phyloP scores from a whole-genome alignment of 1,284 basidiomycete genomes.

The Sanghuangporus sanghuang region DNA sequence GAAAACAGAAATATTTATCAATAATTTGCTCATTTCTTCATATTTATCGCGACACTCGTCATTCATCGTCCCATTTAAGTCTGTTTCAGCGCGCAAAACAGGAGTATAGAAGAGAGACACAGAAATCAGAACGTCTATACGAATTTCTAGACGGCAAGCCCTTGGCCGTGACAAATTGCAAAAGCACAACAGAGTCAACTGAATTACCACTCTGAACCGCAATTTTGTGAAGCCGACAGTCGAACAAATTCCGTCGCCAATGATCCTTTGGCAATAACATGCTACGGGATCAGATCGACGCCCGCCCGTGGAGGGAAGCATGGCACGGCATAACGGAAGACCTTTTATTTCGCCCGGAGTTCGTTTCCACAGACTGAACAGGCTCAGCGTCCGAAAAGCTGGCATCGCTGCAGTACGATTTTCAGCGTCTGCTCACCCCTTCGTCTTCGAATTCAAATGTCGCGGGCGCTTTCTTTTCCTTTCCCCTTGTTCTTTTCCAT shows the following conservation, averaged over 20 bases:
- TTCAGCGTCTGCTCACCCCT: neutral
- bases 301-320: neutral
- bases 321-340: neutral
- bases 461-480: neutral
- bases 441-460: neutral
- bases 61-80: neutral
- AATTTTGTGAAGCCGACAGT: neutral
- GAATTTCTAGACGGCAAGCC: neutral
- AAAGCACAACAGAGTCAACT: neutral
- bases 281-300: conserved; percentile 1
- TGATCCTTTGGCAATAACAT: neutral
- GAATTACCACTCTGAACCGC: neutral
- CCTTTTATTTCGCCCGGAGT: neutral
- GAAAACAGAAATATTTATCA: neutral
- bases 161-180: neutral
- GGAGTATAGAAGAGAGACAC: neutral
- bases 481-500: neutral
- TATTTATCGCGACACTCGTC: neutral
- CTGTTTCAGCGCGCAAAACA: neutral
- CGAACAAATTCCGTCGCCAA: neutral
- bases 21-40: neutral
- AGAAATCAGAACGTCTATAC: neutral
- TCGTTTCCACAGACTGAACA: neutral
- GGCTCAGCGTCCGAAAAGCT: neutral
- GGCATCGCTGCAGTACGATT: neutral